Base-by-base conservation (phyloP, 1,139 yeast genomes). In the Diutina catenulata region DNA sequence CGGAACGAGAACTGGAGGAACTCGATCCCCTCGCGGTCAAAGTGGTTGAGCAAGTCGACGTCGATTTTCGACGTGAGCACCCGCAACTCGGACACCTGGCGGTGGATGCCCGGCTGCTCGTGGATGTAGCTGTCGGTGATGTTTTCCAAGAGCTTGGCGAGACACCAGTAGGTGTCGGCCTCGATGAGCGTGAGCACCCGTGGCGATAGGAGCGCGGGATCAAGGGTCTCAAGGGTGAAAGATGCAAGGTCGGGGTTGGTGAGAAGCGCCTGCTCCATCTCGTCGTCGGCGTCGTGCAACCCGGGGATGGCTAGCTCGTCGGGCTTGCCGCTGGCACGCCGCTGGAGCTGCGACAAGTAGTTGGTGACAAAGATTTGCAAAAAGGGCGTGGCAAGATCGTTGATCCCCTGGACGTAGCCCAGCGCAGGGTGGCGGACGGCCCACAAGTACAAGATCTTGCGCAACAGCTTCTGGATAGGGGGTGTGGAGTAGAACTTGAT, bases 391-490 rank as follows among this genome's bases (percentile, higher is more conserved):
- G 80, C 87, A 40, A 91, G 67, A 57, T 91, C 99, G 55, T 91
- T 91, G 41, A 91, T 93, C 21, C 99, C 99, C 59, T 91, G 99
- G n/a, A 91, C 99, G 56, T 91, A 91, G 3, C 99, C 99, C 52
- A 93, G 79, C 3, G 97, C 96, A 1, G 99, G 98, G 53, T 93
- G 98, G 44, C 98, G 72, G 16, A 91, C 79, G 0, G 98, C 95
- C 99, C 99, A 91, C 25, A 91, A 64, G 50, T 86, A 93, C 38
- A 91, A 60, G 14, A 93, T 77, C 45, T 82, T 76, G 45, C 91
- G 86, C 43, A 91, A 63, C 11, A 94, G 71, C 41, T 76, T 61
- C 50, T 91, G 97, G 0, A 93, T 84, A 3, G 79, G 64, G 16
- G 73, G 70, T 48, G 57, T 74, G 10, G 80, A 68, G 52, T 91